A percentile compares a stretch with the other conserved stretches of the same genome.
phyloP scores from a whole-genome alignment of 2,329 filamentous ascomycete species.

The Alternaria dauci region DNA sequence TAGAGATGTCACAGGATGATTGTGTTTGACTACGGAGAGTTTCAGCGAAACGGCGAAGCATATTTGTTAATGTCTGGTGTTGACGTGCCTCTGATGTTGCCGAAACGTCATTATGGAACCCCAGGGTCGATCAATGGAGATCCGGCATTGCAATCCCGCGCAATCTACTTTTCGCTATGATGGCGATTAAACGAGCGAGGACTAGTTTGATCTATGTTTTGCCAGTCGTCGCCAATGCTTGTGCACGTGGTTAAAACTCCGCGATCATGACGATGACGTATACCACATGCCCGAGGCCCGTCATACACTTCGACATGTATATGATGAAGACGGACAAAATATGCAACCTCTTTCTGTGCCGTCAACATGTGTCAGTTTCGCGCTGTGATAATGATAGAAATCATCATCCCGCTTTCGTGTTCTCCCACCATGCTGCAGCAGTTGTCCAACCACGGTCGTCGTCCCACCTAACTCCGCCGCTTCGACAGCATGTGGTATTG shows the following conservation, averaged over 20 bases:
- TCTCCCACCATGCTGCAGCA: background rate
- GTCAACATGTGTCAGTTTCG: background rate
- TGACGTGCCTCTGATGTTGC: constrained; percentile 13
- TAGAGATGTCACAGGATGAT: fast-evolving
- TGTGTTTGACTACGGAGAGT: background rate
- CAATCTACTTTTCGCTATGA: background rate
- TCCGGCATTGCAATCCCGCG: background rate
- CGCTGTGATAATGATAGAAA: background rate
- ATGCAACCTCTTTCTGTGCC: background rate
- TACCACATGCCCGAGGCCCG: background rate
- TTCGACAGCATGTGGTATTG: too few species aligned
- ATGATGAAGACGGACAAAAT: background rate
- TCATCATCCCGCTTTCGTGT: background rate
- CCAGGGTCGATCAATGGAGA: background rate
- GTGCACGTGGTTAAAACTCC: background rate
- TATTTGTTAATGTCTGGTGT: background rate
- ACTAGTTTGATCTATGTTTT: background rate
- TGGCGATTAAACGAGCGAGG: background rate
- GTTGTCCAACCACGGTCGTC: background rate
- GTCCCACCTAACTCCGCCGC: too few species aligned
- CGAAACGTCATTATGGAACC: constrained; percentile 14
- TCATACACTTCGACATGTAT: background rate
- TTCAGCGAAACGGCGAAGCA: background rate
- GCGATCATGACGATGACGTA: background rate
- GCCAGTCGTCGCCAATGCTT: background rate